Conservation (phyloP, 192 early-diverging fungal genomes). For the Rhizophagus sp. region DNA sequence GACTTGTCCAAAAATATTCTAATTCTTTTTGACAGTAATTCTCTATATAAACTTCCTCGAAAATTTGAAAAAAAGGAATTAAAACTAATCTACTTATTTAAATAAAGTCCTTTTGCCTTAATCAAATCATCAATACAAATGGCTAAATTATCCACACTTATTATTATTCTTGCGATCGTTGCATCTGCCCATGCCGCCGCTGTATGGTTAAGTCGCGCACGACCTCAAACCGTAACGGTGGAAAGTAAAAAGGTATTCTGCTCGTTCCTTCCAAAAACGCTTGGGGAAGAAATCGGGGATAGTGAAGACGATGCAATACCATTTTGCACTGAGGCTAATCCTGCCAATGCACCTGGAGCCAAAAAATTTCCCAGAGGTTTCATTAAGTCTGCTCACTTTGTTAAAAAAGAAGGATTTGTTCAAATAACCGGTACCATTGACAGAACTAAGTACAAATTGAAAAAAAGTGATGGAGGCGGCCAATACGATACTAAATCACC, state of each 20-base stretch:
- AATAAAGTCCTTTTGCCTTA: too few relatives aligned
- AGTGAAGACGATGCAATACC: slow-evolving; percentile 44
- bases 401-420: slow-evolving; percentile 37
- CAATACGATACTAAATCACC: slow-evolving; percentile 53
- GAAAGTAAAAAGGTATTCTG: background rate
- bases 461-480: slow-evolving; percentile 45
- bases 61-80: too few relatives aligned
- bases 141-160: background rate
- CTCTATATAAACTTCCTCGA: too few relatives aligned
- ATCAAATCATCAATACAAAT: background rate
- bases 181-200: background rate
- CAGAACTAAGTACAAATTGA: slow-evolving; percentile 34
- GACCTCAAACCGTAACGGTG: background rate
- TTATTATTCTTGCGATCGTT: background rate
- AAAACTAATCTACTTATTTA: too few relatives aligned
- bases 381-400: slow-evolving; percentile 49
- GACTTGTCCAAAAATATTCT: too few relatives aligned
- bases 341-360: slow-evolving; percentile 36
- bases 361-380: slow-evolving; percentile 46
- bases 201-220: background rate
- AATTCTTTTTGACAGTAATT: too few relatives aligned
- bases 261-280: background rate
- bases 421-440: slow-evolving; percentile 57
- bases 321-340: slow-evolving; percentile 38
- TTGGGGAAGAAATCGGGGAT: background rate